Conservation (phyloP, 345 rosid genomes). For the Xanthoceras sorbifolium region DNA sequence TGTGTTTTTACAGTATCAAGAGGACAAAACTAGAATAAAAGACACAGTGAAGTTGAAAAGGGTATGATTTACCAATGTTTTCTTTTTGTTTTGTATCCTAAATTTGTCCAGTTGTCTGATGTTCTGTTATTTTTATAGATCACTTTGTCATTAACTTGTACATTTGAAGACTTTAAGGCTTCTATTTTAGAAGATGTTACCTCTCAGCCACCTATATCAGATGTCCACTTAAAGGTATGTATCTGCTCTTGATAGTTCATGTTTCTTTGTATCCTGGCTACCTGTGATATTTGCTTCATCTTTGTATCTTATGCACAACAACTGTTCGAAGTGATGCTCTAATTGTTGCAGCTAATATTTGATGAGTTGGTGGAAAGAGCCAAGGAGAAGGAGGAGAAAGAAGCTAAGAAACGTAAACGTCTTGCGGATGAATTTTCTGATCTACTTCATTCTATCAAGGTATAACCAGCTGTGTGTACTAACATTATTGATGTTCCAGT, state of each 20-base stretch:
- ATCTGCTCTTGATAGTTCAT: constrained; percentile 4
- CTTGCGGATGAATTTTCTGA: constrained; percentile 54
- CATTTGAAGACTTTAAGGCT: constrained; percentile 73
- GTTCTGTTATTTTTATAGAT: constrained; percentile 48
- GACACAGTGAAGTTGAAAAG: constrained; percentile 72
- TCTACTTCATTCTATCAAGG: constrained; percentile 48
- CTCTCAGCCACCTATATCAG: constrained; percentile 50
- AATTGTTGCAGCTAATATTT: constrained; percentile 59
- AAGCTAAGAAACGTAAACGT: constrained; percentile 75
- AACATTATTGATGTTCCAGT: not conserved
- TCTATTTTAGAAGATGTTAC: constrained; percentile 55
- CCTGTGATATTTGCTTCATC: constrained; percentile 5
- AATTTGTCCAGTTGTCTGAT: constrained; percentile 28
- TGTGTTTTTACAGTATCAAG: constrained; percentile 68
- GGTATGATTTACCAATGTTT: constrained; percentile 40
- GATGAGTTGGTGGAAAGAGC: constrained; percentile 84
- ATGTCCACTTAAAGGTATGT: constrained; percentile 62
- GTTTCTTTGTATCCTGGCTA: not conserved
- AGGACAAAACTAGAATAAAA: constrained; percentile 73
- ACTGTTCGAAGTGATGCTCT: constrained; percentile 22
- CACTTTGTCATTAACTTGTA: constrained; percentile 58
- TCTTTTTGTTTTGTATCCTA: constrained; percentile 3
- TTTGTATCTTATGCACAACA: not conserved
- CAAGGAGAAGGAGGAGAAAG: constrained; percentile 89
- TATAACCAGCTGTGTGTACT: constrained; percentile 22